These are phyloP conservation scores for Epithemia pelagica DNA, from an alignment of 108 stramenopile genomes.

Conservation along the genomic window DNA sequence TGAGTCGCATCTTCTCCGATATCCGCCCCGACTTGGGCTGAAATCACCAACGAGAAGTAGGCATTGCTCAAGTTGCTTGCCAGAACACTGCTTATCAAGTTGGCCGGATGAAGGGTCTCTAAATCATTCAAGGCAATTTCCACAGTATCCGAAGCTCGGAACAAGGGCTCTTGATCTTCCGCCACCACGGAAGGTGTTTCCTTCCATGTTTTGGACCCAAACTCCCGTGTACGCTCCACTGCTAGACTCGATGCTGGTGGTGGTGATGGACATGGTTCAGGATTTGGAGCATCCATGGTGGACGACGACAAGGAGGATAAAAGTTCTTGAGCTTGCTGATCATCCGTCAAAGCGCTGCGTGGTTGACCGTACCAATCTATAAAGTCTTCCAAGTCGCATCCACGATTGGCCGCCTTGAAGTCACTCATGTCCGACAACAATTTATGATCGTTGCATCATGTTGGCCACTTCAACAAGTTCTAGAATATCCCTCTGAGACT, in stretches of 20 bases:
- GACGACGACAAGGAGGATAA: too few species aligned
- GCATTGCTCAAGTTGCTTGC: conserved; percentile 67
- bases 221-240: conserved; percentile 56
- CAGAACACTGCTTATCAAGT: conserved; percentile 68
- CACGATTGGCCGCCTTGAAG: conserved; percentile 83
- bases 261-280: too few species aligned
- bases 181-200: conserved; percentile 55
- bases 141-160: conserved; percentile 60
- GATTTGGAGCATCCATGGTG: too few species aligned
- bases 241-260: conserved; percentile 29
- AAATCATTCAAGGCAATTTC: conserved; percentile 75
- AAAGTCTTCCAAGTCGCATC: conserved; percentile 69
- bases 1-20: conserved; percentile 30
- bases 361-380: conserved; percentile 81
- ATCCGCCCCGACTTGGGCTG: conserved; percentile 13
- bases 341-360: conserved; percentile 62
- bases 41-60: conserved; percentile 53
- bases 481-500: conserved; percentile 12
- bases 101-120: conserved; percentile 80
- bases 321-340: too few species aligned
- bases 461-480: conserved; percentile 60
- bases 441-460: conserved; percentile 66
- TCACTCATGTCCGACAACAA: conserved; percentile 79
- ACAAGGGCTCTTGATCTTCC: conserved; percentile 69
- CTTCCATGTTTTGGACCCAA: conserved; percentile 79